phyloP scores from a whole-genome alignment of 441 rosid species.

The Populus tomentosa region DNA sequence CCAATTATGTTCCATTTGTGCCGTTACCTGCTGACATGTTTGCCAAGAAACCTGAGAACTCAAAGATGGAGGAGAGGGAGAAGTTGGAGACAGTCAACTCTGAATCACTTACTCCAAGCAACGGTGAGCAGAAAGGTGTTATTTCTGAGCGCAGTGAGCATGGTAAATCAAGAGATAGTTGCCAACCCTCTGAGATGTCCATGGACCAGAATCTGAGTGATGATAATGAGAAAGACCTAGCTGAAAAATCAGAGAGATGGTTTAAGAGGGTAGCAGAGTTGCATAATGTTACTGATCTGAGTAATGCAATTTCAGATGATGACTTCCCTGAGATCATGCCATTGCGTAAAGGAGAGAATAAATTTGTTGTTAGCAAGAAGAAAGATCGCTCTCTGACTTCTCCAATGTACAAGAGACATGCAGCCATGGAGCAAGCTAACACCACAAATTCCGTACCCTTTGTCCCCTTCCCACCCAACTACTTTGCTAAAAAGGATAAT shows the following conservation, averaged over 20 bases:
- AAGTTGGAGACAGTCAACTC: slow-evolving; percentile 18
- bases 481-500: slow-evolving; percentile 52
- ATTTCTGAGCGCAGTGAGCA: slow-evolving; percentile 11
- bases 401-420: slow-evolving; percentile 57
- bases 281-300: slow-evolving; percentile 72
- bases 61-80: slow-evolving; percentile 20
- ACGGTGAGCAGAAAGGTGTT: slow-evolving; percentile 17
- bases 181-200: slow-evolving; percentile 21
- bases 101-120: slow-evolving; percentile 18
- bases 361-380: slow-evolving; percentile 88
- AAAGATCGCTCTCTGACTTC: slow-evolving; percentile 68
- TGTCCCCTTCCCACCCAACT: slow-evolving; percentile 78
- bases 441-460: slow-evolving; percentile 62
- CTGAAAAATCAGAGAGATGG: slow-evolving; percentile 80
- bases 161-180: slow-evolving; percentile 11
- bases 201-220: slow-evolving; percentile 11
- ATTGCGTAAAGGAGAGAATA: slow-evolving; percentile 84
- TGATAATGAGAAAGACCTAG: slow-evolving; percentile 34
- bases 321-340: slow-evolving; percentile 93
- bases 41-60: slow-evolving; percentile 46
- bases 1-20: slow-evolving; percentile 61
- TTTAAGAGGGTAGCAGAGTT: slow-evolving; percentile 84
- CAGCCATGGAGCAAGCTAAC: slow-evolving; percentile 49
- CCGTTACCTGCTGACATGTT: slow-evolving; percentile 78
- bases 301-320: slow-evolving; percentile 74